Evolutionary conservation across 2,329 filamentous ascomycete genomes (phyloP).

Genomic region (Hypoxylon sp.): DNA sequence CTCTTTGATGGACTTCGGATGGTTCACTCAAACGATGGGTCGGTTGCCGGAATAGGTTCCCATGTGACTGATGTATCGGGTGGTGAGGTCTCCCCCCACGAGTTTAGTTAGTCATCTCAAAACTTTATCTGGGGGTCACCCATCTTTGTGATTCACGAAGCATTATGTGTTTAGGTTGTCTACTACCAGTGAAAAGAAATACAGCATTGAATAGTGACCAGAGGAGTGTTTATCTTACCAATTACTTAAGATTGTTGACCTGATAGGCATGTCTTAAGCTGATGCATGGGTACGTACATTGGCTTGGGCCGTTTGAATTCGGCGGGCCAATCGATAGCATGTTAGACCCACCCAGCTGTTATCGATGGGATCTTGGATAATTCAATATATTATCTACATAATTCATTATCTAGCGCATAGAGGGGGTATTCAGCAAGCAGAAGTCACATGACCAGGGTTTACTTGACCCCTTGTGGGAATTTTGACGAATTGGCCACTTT

Average conservation of each 20-base stretch:
- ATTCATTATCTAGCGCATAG: not conserved
- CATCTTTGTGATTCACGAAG: not conserved
- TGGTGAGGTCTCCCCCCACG: constrained; percentile 28
- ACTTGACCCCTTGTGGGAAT: constrained; percentile 35
- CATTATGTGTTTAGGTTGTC: not conserved
- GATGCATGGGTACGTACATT: not conserved
- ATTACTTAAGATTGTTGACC: not conserved
- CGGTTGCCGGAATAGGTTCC: constrained; percentile 27
- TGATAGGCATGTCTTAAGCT: not conserved
- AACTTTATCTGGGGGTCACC: constrained; percentile 2
- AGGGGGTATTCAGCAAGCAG: not conserved
- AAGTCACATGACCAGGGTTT: constrained; percentile 46
- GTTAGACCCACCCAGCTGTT: not conserved
- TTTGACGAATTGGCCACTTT: constrained; percentile 34
- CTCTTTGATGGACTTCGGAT: constrained; percentile 17
- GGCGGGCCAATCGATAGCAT: not conserved
- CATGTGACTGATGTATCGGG: constrained; percentile 40
- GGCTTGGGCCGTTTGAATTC: not conserved
- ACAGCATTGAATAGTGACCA: too few species aligned
- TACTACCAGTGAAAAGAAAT: too few species aligned
- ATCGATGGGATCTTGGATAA: not conserved
- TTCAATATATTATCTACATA: not conserved
- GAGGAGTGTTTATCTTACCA: not conserved
- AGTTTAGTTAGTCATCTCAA: constrained; percentile 33
- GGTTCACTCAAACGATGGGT: constrained; percentile 29